Conservation (phyloP, 306 rosid species). For the Abrus precatorius region DNA sequence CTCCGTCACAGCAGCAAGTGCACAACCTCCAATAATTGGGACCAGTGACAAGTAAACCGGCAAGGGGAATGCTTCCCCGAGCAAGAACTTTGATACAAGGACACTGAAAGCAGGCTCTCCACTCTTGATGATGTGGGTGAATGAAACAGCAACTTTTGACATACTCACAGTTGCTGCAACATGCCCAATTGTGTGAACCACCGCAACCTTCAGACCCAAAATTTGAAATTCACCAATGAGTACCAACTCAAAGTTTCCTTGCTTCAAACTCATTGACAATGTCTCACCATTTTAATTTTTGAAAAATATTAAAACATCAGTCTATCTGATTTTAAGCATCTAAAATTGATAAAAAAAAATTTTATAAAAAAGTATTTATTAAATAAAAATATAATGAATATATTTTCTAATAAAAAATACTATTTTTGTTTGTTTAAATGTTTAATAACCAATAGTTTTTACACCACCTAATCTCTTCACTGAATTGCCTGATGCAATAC, state of each 20-base stretch:
- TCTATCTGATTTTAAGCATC: too few relatives aligned
- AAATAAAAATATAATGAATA: too few relatives aligned
- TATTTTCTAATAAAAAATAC: too few relatives aligned
- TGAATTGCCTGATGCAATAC: background rate
- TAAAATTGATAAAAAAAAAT: too few relatives aligned
- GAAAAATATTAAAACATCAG: too few relatives aligned
- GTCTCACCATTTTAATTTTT: background rate
- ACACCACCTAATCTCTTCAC: background rate
- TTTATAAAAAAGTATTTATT: too few relatives aligned
- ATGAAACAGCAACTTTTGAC: constrained; percentile 91
- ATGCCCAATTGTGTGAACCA: constrained; percentile 91
- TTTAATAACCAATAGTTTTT: too few relatives aligned
- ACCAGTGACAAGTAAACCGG: constrained; percentile 75
- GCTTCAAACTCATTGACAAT: background rate
- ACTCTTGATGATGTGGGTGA: constrained; percentile 90
- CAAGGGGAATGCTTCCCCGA: constrained; percentile 74
- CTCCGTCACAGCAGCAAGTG: constrained; percentile 80
- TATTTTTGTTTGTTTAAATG: too few relatives aligned
- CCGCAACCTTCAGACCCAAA: constrained; percentile 66
- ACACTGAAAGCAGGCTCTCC: constrained; percentile 91
- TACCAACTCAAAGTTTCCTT: background rate
- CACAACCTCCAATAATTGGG: constrained; percentile 88
- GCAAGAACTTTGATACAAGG: constrained; percentile 71
- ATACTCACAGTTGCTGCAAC: constrained; percentile 95
- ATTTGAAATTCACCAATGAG: constrained; percentile 1